Conservation (phyloP, 1,139 yeast genomes). For the Geotrichum citri-aurantii region DNA sequence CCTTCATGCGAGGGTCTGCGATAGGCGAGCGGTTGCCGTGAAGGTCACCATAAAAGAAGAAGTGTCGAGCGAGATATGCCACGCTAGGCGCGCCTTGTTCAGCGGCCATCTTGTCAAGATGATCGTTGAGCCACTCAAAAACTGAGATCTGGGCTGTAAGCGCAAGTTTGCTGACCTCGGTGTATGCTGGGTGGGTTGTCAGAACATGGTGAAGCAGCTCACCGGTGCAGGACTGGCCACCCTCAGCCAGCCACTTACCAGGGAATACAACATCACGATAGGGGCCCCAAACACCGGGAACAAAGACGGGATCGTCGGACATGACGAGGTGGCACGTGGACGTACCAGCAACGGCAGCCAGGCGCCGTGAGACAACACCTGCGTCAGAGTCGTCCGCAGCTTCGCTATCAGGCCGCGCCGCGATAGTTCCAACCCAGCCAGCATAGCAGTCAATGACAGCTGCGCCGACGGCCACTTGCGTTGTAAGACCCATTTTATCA, state of each 20-base stretch:
- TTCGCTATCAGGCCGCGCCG: constrained; percentile 55
- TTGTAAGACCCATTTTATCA: constrained; percentile 70
- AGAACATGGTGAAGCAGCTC: constrained; percentile 84
- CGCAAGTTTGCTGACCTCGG: constrained; percentile 45
- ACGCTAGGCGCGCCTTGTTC: constrained; percentile 59
- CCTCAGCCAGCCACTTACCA: constrained; percentile 92
- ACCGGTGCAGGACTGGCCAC: constrained; percentile 97
- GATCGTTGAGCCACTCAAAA: constrained; percentile 74
- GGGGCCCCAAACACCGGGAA: constrained; percentile 98
- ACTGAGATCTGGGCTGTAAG: constrained; percentile 45
- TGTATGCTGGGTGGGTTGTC: constrained; percentile 80
- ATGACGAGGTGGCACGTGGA: constrained; percentile 93
- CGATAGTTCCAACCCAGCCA: constrained; percentile 98
- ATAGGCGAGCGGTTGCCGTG: constrained; percentile 96
- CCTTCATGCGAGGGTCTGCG: constrained; percentile 90
- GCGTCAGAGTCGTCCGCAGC: neutral
- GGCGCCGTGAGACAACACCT: constrained; percentile 51
- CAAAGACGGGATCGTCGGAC: constrained; percentile 80
- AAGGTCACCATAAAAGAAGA: constrained; percentile 90
- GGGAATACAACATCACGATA: constrained; percentile 87
- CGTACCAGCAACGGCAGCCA: constrained; percentile 98
- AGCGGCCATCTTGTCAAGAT: constrained; percentile 57
- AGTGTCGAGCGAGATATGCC: constrained; percentile 71
- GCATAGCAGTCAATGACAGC: constrained; percentile 98
- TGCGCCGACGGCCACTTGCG: constrained; percentile 78